Percentiles rank a stretch among this genome's conserved stretches.
These are phyloP conservation scores for Viola pubescens DNA, from an alignment of 441 rosid genomes.

Conservation along the genomic window DNA sequence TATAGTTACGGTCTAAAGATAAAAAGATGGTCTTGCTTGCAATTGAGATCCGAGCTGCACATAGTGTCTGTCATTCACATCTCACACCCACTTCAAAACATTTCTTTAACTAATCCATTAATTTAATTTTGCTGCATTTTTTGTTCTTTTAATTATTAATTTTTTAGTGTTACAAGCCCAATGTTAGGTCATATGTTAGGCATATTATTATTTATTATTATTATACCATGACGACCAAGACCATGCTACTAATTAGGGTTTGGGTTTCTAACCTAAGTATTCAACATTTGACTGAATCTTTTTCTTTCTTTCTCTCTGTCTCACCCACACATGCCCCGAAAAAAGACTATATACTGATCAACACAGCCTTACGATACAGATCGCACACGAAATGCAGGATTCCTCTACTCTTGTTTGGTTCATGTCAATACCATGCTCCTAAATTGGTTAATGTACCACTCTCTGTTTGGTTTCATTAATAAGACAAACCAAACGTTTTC, in stretches of 20 bases:
- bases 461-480: no score
- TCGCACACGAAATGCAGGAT: no score
- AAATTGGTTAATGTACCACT: no score
- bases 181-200: slow-evolving; percentile 24
- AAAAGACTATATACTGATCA: background rate
- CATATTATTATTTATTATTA: no score
- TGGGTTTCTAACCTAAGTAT: background rate
- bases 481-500: no score
- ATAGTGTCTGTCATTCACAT: slow-evolving; percentile 26
- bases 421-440: no score
- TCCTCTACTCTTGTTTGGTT: no score
- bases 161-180: slow-evolving; percentile 23
- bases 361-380: no score
- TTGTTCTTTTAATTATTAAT: no score
- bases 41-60: slow-evolving; percentile 49
- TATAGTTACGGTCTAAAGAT: slow-evolving; percentile 4
- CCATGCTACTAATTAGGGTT: background rate
- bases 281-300: slow-evolving; percentile 28
- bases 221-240: no score
- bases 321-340: background rate
- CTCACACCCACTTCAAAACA: slow-evolving; percentile 15
- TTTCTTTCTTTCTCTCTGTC: background rate
- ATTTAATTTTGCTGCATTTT: background rate
- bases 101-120: slow-evolving; percentile 23
- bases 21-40: slow-evolving; percentile 15